phyloP scores from a whole-genome alignment of 306 rosid genomes.

The Ceratonia siliqua region DNA sequence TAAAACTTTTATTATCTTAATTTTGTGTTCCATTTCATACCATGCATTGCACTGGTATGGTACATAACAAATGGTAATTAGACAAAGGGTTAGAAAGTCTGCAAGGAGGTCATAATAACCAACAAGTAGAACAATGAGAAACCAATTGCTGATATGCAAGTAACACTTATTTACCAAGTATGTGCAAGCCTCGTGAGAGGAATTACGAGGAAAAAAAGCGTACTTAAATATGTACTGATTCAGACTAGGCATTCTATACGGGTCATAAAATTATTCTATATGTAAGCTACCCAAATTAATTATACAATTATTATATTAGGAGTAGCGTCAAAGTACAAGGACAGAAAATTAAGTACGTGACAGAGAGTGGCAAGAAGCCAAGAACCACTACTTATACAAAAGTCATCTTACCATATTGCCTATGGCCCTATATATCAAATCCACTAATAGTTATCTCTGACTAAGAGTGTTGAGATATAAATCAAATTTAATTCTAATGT shows the following conservation, averaged over 20 bases:
- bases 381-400: neutral
- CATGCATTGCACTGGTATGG: neutral
- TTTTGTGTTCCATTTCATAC: neutral
- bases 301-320: neutral
- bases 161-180: neutral
- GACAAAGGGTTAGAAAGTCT: neutral
- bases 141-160: conserved; percentile 9
- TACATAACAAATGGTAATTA: conserved; percentile 10
- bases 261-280: neutral
- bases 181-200: neutral
- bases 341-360: neutral
- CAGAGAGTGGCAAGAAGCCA: neutral
- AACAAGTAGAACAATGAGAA: conserved; percentile 19
- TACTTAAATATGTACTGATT: conserved; percentile 15
- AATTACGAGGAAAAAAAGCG: neutral
- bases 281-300: neutral
- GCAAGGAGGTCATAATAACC: conserved; percentile 3
- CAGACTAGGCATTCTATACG: neutral
- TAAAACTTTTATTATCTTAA: neutral
- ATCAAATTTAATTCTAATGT: conserved; percentile 26
- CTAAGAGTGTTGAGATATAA: conserved; percentile 3
- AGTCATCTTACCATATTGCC: conserved; percentile 3
- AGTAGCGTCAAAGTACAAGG: conserved; percentile 10
- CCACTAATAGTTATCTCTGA: neutral
- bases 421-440: conserved; percentile 30